Base-by-base conservation (phyloP, 2,329 filamentous ascomycete species). In the Fusarium ramigenum region DNA sequence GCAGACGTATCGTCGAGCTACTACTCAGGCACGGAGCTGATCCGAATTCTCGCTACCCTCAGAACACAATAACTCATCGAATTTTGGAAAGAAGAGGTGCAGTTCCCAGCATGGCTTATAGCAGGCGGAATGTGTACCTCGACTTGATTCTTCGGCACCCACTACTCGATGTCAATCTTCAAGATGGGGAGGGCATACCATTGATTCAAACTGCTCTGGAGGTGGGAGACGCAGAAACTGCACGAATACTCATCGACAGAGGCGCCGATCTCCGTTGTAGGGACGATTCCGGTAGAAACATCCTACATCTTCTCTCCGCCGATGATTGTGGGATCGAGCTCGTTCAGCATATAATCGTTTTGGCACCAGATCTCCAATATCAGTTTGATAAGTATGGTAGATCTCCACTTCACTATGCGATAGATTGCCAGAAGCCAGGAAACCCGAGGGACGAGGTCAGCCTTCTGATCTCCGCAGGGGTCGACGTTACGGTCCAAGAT, bases 41-140 rank as follows among this genome's bases (percentile, higher is more conserved):
- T 25, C 49, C 49, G 3, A 36, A 36, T 36, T 34, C 12, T 6
- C 9, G 12, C 9, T 36, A 36, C n/a, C n/a, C 9, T 0, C 12
- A 6, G 0, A 52, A 32, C 5, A 21, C 32, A 12, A 21, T 36
- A 0, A 6, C 9, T 15, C 49, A 52, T 25, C 49, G 32, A 5
- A 9, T 52, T 5, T 21, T 52, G 18, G 16, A 52, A 25, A 36
- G 49, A 21, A 36, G 18, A 21, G n/a, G 16, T 3, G 0, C 11
- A 19, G 1, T 0, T 2, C 49, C 12, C 4, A 25, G 2, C 8
- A 21, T 1, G 11, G 1, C 0, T 0, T 14, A 15, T 4, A 19
- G 30, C 0, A 15, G 23, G 8, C 32, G 49, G 32, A 37, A 25
- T 25, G 0, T 6, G 16, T 37, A 21, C 9, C 49, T 52, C 4